phyloP scores from a whole-genome alignment of 2,329 filamentous ascomycete genomes.

The Aspergillus vadensis region DNA sequence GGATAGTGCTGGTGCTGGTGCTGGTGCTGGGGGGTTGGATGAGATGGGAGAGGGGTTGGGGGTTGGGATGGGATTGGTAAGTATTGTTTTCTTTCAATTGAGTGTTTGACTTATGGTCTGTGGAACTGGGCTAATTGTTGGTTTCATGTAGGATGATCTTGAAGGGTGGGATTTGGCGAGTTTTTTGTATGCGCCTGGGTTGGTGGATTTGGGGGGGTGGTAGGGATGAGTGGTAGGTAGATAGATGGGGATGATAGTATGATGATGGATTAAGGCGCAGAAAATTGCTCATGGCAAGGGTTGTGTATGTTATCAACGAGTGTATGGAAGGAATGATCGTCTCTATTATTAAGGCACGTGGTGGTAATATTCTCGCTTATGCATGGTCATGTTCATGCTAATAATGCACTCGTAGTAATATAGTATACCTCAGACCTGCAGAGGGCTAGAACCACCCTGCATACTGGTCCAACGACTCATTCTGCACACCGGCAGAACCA shows the following conservation, averaged over 20 bases:
- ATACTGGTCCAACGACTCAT: slow-evolving; percentile 44
- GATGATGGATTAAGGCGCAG: not conserved
- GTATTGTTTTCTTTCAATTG: too few species aligned
- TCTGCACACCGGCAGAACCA: slow-evolving; percentile 48
- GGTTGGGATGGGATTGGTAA: not conserved
- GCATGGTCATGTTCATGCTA: too few species aligned
- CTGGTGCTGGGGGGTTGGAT: not conserved
- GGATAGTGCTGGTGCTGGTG: not conserved
- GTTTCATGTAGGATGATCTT: not conserved
- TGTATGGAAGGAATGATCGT: too few species aligned
- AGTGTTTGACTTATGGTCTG: not conserved
- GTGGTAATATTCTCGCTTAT: not conserved
- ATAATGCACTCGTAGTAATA: not conserved
- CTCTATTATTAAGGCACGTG: too few species aligned
- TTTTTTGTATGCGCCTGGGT: not conserved
- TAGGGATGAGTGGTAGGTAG: too few species aligned
- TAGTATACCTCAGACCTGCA: not conserved
- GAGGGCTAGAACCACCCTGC: slow-evolving; percentile 32
- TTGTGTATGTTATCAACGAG: too few species aligned
- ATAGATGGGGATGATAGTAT: not conserved
- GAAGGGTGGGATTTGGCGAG: slow-evolving; percentile 1
- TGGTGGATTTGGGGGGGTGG: not conserved
- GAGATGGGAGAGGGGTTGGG: not conserved
- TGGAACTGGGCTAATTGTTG: not conserved
- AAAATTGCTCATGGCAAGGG: too few species aligned